Evolutionary conservation across 2,329 filamentous ascomycete species (phyloP).

Genomic region (Nemania sp.): DNA sequence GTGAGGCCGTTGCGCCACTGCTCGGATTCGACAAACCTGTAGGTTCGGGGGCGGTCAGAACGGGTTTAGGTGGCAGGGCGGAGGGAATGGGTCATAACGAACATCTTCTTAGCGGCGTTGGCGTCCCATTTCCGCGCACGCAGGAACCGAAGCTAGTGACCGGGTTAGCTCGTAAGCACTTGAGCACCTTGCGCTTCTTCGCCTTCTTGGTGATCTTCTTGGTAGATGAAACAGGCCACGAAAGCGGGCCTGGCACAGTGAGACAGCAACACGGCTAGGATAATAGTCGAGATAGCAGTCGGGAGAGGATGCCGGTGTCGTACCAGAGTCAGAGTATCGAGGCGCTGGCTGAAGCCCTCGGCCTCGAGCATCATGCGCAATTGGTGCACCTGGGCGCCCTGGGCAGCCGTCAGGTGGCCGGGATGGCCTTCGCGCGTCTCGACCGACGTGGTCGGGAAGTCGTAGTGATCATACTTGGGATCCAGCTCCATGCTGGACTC

Average conservation of each 20-base stretch:
- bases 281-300: no score
- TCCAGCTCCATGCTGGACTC: constrained; percentile 62
- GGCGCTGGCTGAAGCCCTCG: constrained; percentile 76
- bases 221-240: neutral
- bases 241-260: neutral
- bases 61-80: neutral
- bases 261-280: no score
- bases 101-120: constrained; percentile 84
- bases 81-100: constrained; percentile 46
- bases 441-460: constrained; percentile 81
- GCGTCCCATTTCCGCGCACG: constrained; percentile 96
- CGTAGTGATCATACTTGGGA: constrained; percentile 94
- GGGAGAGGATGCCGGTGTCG: constrained; percentile 33
- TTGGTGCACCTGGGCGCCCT: constrained; percentile 88
- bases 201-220: neutral
- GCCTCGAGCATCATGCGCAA: constrained; percentile 83
- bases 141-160: constrained; percentile 77
- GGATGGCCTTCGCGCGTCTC: constrained; percentile 76
- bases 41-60: neutral
- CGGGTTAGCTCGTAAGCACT: constrained; percentile 2
- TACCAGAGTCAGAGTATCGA: constrained; percentile 92
- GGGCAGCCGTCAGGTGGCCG: constrained; percentile 80
- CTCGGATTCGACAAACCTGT: constrained; percentile 87
- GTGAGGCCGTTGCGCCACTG: constrained; percentile 84
- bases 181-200: neutral